Percentiles rank a stretch among this genome's conserved stretches.
Evolutionary conservation across 2,329 filamentous ascomycete genomes (phyloP).

Genomic region (Cordyceps pruinosa): DNA sequence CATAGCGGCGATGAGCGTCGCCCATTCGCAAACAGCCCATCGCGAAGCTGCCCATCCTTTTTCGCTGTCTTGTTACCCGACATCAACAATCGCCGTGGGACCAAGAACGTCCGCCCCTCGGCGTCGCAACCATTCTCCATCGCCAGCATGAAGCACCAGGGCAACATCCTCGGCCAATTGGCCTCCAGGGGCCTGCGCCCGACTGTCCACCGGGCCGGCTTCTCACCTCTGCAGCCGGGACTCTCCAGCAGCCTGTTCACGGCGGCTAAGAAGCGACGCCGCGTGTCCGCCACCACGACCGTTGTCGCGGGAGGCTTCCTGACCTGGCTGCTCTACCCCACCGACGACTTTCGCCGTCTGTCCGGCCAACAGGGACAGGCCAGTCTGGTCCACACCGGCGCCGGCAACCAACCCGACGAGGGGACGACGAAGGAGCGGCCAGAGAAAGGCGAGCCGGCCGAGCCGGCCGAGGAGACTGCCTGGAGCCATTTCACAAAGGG

Average conservation of each 20-base stretch:
- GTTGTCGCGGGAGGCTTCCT: constrained; percentile 31
- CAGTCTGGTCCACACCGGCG: background rate
- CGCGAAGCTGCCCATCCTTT: background rate
- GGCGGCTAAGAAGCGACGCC: constrained; percentile 1
- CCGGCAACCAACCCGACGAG: background rate
- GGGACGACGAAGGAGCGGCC: background rate
- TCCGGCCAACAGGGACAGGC: constrained; percentile 15
- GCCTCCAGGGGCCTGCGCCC: constrained; percentile 8
- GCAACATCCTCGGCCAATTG: constrained; percentile 6
- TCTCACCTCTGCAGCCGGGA: background rate
- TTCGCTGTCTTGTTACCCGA: background rate
- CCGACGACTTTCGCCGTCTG: constrained; percentile 35
- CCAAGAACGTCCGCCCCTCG: background rate
- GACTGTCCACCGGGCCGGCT: background rate
- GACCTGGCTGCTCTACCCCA: constrained; percentile 38
- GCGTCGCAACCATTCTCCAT: background rate
- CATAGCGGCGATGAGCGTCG: background rate
- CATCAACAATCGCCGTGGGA: background rate
- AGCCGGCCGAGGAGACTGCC: constrained; percentile 24
- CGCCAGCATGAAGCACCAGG: constrained; percentile 4
- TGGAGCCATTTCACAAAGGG: constrained; percentile 42
- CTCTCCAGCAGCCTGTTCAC: constrained; percentile 6
- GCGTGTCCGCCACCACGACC: constrained; percentile 15
- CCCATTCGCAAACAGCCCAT: background rate
- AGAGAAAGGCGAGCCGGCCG: constrained; percentile 1